Evolutionary conservation across 768 basidiomycete genomes (phyloP).

Genomic region (Lactarius evosmus): DNA sequence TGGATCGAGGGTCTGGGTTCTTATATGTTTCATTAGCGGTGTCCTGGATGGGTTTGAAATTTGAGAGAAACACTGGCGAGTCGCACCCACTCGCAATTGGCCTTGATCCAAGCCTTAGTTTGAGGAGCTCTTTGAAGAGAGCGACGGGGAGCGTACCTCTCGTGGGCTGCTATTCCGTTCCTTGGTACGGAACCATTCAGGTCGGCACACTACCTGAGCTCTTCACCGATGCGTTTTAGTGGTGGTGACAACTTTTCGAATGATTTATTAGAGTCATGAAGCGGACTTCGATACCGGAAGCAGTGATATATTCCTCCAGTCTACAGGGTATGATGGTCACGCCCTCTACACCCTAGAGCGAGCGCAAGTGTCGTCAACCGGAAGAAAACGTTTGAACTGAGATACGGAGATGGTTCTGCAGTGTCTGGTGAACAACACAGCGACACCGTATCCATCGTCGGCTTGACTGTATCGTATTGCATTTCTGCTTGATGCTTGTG

Average conservation of each 20-base stretch:
- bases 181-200: constrained; percentile 20
- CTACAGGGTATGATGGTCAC: not conserved
- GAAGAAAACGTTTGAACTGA: not conserved
- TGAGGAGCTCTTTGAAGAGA: not conserved
- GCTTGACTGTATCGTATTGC: not conserved
- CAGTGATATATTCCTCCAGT: constrained; percentile 3
- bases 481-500: not conserved
- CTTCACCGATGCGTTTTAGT: constrained; percentile 9
- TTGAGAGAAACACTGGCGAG: constrained; percentile 14
- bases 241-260: not conserved
- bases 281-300: constrained; percentile 12
- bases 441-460: constrained; percentile 10
- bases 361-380: not conserved
- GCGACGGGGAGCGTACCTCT: constrained; percentile 3
- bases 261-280: not conserved
- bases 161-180: not conserved
- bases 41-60: not conserved
- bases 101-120: not conserved
- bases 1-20: not conserved
- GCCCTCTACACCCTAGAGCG: not conserved
- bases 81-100: not conserved
- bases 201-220: constrained; percentile 11
- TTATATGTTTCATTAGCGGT: not conserved
- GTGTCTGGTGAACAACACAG: constrained; percentile 4
- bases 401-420: not conserved